Conservation (phyloP, 2,329 filamentous ascomycete species). For the Pseudocercospora macadamiae region DNA sequence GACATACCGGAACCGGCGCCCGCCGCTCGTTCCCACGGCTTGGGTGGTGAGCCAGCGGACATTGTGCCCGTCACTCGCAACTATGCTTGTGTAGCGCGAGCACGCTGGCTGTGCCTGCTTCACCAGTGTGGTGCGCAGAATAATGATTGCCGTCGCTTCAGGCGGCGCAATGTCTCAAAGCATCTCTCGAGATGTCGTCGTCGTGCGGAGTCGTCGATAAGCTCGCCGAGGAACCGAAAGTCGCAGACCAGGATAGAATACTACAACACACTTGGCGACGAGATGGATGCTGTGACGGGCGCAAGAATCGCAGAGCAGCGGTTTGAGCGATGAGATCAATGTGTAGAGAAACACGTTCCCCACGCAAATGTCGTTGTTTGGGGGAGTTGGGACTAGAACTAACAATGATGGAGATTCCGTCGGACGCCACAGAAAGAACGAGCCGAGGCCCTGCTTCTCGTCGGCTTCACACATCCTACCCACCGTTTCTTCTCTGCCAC, state of each 20-base stretch:
- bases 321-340: not conserved
- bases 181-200: constrained; percentile 18
- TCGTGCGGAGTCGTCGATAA: constrained; percentile 19
- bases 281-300: not conserved
- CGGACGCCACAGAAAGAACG: not conserved
- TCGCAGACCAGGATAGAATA: not conserved
- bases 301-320: not conserved
- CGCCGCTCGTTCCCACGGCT: constrained; percentile 91
- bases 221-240: constrained; percentile 1
- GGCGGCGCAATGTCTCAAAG: constrained; percentile 8
- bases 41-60: constrained; percentile 71
- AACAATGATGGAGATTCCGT: not conserved
- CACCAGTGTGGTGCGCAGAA: not conserved
- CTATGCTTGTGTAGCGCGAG: not conserved
- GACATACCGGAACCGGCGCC: constrained; percentile 38
- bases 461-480: not conserved
- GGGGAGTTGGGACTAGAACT: not conserved
- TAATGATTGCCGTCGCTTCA: not conserved
- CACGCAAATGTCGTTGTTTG: not conserved
- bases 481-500: not conserved
- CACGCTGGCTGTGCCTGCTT: not conserved
- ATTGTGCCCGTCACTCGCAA: constrained; percentile 6
- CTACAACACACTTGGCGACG: not conserved
- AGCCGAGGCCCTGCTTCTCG: not conserved
- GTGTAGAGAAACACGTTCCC: not conserved